phyloP scores from a whole-genome alignment of 768 basidiomycete species.

The Leccinum pellstonianum region DNA sequence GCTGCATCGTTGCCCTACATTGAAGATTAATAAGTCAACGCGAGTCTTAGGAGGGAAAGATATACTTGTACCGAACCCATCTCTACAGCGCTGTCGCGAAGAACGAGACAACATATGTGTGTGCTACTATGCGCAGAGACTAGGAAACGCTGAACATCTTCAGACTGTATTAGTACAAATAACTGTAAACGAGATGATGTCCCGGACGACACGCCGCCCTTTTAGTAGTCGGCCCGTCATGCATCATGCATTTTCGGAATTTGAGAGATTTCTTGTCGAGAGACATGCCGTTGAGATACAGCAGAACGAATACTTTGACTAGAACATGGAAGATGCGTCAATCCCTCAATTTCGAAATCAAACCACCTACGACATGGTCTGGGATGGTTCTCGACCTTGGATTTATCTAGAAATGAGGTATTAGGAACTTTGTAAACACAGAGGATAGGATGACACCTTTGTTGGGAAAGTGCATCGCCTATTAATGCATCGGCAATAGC shows the following conservation, averaged over 20 bases:
- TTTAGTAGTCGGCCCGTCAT: too few species aligned
- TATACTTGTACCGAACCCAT: conserved; percentile 10
- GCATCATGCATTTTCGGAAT: conserved; percentile 55
- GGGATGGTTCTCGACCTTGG: conserved; percentile 67
- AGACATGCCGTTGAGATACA: conserved; percentile 83
- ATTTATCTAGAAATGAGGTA: conserved; percentile 50
- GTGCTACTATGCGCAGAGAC: background rate
- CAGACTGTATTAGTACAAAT: background rate
- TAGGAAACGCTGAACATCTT: too few species aligned
- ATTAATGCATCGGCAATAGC: too few species aligned
- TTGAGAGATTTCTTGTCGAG: conserved; percentile 69
- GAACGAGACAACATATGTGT: background rate
- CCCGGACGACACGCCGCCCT: too few species aligned
- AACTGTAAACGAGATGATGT: too few species aligned
- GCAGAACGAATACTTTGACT: conserved; percentile 97
- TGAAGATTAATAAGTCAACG: too few species aligned
- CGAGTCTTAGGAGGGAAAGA: background rate
- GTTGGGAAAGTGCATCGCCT: too few species aligned
- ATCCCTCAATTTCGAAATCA: background rate
- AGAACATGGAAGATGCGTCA: background rate
- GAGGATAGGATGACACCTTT: conserved; percentile 28
- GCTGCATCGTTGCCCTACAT: too few species aligned
- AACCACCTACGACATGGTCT: conserved; percentile 82
- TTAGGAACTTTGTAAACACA: background rate
- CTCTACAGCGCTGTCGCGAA: background rate